phyloP scores from a whole-genome alignment of 2,329 filamentous ascomycete species.

The Penicillium fuscoglaucum region DNA sequence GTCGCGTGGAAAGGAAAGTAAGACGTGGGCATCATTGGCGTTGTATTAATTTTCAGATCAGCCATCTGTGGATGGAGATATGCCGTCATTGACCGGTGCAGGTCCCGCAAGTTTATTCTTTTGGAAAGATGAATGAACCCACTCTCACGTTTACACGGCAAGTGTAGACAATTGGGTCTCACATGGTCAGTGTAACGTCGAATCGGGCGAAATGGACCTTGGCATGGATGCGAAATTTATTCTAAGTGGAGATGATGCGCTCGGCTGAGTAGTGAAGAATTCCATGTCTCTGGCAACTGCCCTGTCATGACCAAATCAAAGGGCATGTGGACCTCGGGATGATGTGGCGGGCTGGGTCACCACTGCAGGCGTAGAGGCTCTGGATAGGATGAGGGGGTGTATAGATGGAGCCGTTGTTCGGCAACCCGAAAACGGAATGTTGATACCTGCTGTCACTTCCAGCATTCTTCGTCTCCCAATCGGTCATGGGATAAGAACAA shows the following conservation, averaged over 20 bases:
- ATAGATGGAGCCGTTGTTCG: slow-evolving; percentile 14
- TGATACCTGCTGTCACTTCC: slow-evolving; percentile 10
- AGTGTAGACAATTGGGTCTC: slow-evolving; percentile 7
- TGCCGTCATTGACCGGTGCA: slow-evolving; percentile 28
- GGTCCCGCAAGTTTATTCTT: slow-evolving; percentile 8
- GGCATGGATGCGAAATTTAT: slow-evolving; percentile 8
- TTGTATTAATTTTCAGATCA: slow-evolving; percentile 16
- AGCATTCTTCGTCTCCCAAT: slow-evolving; percentile 1
- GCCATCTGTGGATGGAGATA: slow-evolving; percentile 9
- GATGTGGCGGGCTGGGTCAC: slow-evolving; percentile 6
- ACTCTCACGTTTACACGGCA: slow-evolving; percentile 15
- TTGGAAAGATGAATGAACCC: slow-evolving; percentile 11
- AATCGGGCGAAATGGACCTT: slow-evolving; percentile 9
- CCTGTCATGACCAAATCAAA: slow-evolving; percentile 4
- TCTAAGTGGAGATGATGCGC: slow-evolving; percentile 7
- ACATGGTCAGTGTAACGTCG: slow-evolving; percentile 24
- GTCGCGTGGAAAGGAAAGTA: slow-evolving; percentile 5
- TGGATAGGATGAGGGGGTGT: background rate
- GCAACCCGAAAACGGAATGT: slow-evolving; percentile 26
- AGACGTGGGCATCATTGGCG: slow-evolving; percentile 7
- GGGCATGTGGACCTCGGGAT: slow-evolving; percentile 3
- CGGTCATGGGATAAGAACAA: background rate
- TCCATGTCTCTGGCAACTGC: slow-evolving; percentile 11
- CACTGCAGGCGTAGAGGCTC: slow-evolving; percentile 5
- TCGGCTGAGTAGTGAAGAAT: slow-evolving; percentile 14